Evolutionary conservation across 352 stramenopile genomes (phyloP), one percentile per base, ranked within the genome.

Genomic region (Hyaloperonospora arabidopsidis): DNA sequence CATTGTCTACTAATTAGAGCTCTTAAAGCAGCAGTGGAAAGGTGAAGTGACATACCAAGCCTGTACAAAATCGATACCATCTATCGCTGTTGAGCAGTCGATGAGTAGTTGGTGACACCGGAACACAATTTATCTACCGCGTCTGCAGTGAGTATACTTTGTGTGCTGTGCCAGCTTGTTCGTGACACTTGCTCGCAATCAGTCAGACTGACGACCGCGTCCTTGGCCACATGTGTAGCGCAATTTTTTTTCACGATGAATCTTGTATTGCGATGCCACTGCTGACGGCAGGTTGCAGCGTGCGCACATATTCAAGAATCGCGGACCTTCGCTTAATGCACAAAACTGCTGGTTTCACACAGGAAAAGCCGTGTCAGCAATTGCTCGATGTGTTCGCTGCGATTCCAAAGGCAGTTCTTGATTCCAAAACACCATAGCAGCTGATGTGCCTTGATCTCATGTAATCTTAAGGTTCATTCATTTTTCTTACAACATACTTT

Each of bases 61-160:
- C n/a, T n/a, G n/a, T n/a, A n/a, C 25, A 32, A 32, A 8, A 32
- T 32, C 4, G 25, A 32, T 32, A 32, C 4, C 25, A 8, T 32
- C 25, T 32, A 32, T 32, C 8, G 8, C 25, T 32, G 8, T 32
- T 8, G 25, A 32, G 19, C 79, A 93, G 38, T 90, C 76, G 82
- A 10, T 93, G 25, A 32, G 25, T 76, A n/a, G n/a, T n/a, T n/a
- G n/a, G n/a, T n/a, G n/a, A n/a, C n/a, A n/a, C n/a, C n/a, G n/a
- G n/a, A n/a, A n/a, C n/a, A n/a, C n/a, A n/a, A n/a, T n/a, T n/a
- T 56, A 90, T 89, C 56, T 90, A 79, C 68, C 65, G 59, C 3
- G 55, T 83, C 4, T 93, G 82, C 67, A 87, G 50, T n/a, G n/a
- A n/a, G n/a, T 90, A 93, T 58, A 79, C 90, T 44, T 59, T 89